Evolutionary conservation across 352 stramenopile species (phyloP).

Genomic region (Globisporangium echinulatum): DNA sequence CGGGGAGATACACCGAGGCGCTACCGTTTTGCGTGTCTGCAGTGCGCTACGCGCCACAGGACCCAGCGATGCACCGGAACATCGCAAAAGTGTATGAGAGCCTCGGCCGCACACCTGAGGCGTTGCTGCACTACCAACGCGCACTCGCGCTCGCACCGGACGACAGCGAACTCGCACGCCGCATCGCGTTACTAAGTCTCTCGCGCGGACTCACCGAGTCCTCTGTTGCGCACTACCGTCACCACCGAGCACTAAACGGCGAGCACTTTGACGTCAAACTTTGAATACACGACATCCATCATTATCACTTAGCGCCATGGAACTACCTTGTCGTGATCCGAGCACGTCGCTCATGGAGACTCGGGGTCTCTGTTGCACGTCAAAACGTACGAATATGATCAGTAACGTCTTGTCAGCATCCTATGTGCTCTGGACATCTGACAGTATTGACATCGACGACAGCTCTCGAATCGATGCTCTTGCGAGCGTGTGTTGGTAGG

Average conservation of each 20-base stretch:
- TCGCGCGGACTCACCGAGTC: slow-evolving; percentile 17
- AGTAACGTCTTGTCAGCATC: too few species aligned
- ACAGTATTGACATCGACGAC: too few species aligned
- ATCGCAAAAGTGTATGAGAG: slow-evolving; percentile 46
- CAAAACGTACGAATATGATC: too few species aligned
- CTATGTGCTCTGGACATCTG: too few species aligned
- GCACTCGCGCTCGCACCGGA: slow-evolving; percentile 26
- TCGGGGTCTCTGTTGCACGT: too few species aligned
- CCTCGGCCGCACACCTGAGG: slow-evolving; percentile 38
- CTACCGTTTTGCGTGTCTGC: slow-evolving; percentile 31
- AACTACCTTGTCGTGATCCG: too few species aligned
- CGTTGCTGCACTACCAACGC: slow-evolving; percentile 36
- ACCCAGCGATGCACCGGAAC: slow-evolving; percentile 52
- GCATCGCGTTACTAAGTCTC: slow-evolving; percentile 48
- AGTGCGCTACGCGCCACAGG: slow-evolving; percentile 28
- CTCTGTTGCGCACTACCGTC: slow-evolving; percentile 34
- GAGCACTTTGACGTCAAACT: slow-evolving; percentile 64
- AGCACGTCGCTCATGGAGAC: too few species aligned
- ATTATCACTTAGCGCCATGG: too few species aligned
- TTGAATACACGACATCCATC: slow-evolving; percentile 4
- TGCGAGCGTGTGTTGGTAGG: too few species aligned
- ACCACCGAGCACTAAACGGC: slow-evolving; percentile 31
- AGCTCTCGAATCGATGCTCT: too few species aligned
- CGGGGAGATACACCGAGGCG: slow-evolving; percentile 38
- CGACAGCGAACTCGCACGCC: slow-evolving; percentile 30